Evolutionary conservation across 176 grass and related monocot genomes (phyloP).

Genomic region (Triticum urartu): DNA sequence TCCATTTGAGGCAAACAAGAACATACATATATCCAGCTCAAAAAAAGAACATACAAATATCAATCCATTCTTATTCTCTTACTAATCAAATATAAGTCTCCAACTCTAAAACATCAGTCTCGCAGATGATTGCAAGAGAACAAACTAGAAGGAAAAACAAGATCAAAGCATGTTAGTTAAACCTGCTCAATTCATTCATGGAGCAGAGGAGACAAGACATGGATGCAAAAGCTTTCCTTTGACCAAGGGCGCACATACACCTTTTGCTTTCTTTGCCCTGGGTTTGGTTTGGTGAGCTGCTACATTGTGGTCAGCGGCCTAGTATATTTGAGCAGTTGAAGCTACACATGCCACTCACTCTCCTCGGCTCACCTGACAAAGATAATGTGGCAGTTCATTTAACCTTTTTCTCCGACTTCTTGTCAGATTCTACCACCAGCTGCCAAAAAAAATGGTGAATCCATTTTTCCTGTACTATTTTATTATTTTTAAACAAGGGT

Average conservation of each 20-base stretch:
- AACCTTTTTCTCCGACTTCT: background rate
- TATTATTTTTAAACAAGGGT: background rate
- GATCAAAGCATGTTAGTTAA: background rate
- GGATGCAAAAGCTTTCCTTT: background rate
- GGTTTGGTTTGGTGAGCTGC: slow-evolving; percentile 11
- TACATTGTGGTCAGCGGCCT: slow-evolving; percentile 12
- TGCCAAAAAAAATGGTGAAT: background rate
- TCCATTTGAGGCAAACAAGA: background rate
- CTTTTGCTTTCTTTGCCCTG: background rate
- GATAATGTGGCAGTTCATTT: background rate
- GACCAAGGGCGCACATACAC: background rate
- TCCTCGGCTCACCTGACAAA: background rate
- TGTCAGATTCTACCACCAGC: background rate
- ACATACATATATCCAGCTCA: background rate
- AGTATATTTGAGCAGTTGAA: slow-evolving; percentile 40
- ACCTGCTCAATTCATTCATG: slow-evolving; percentile 26
- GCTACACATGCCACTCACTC: background rate
- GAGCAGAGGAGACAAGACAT: slow-evolving; percentile 27
- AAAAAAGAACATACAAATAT: too few relatives aligned
- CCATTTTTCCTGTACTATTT: background rate
- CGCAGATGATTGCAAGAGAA: background rate
- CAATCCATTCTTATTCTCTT: background rate
- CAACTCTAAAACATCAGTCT: background rate
- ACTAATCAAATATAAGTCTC: background rate
- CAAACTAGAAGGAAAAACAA: background rate